phyloP scores from a whole-genome alignment of 2,329 filamentous ascomycete genomes.

The Beauveria sp. region DNA sequence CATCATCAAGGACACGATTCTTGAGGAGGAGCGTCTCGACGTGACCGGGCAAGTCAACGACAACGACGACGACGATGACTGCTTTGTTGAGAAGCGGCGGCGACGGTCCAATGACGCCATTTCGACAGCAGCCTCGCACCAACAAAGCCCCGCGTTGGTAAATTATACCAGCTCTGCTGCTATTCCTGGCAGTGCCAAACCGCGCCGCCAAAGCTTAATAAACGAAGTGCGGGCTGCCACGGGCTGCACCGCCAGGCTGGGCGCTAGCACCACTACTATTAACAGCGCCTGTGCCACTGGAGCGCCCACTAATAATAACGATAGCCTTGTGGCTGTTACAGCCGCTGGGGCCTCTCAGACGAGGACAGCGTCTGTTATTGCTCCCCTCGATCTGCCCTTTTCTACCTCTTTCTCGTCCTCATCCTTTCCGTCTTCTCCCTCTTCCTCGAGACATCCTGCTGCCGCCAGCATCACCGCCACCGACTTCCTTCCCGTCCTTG shows the following conservation, averaged over 20 bases:
- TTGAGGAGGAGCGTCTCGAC: conserved; percentile 20
- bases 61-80: background rate
- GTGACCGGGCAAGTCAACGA: conserved; percentile 17
- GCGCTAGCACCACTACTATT: background rate
- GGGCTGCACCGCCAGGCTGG: background rate
- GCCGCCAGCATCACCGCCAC: background rate
- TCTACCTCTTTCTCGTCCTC: background rate
- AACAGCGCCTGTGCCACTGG: background rate
- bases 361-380: background rate
- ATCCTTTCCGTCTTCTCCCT: background rate
- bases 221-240: background rate
- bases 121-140: background rate
- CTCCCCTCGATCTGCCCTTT: background rate
- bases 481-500: background rate
- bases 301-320: background rate
- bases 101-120: background rate
- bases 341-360: background rate
- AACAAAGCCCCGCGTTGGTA: background rate
- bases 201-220: background rate
- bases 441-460: background rate
- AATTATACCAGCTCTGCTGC: background rate
- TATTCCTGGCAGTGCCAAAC: background rate
- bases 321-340: background rate
- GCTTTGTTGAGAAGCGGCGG: background rate
- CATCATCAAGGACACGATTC: conserved; percentile 30